Evolutionary conservation across 371 early-diverging fungal species (phyloP).

Genomic region (Lichtheimia hyalospora): DNA sequence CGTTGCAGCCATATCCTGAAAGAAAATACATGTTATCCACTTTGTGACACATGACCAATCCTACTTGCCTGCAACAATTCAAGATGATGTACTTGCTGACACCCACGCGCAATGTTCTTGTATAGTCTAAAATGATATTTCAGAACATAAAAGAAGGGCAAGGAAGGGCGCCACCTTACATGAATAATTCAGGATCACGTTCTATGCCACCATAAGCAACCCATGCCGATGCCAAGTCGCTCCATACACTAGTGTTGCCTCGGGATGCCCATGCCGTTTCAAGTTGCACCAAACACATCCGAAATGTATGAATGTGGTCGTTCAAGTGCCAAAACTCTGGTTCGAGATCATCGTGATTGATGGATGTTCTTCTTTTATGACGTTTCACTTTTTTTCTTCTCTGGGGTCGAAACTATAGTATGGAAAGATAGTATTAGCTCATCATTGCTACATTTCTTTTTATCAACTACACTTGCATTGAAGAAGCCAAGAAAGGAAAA

Average conservation of each 20-base stretch:
- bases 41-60: no score
- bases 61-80: conserved; percentile 28
- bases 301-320: conserved; percentile 7
- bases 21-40: background rate
- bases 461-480: background rate
- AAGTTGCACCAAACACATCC: background rate
- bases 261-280: background rate
- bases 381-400: conserved; percentile 12
- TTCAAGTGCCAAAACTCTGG: conserved; percentile 27
- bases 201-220: conserved; percentile 43
- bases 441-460: no score
- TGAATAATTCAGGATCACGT: conserved; percentile 35
- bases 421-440: background rate
- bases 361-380: conserved; percentile 14
- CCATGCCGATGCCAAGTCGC: conserved; percentile 28
- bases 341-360: conserved; percentile 28
- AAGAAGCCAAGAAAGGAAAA: background rate
- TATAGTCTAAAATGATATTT: conserved; percentile 24
- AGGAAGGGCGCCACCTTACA: no score
- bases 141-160: no score
- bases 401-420: conserved; percentile 27
- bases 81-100: conserved; percentile 28
- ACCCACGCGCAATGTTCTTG: conserved; percentile 33
- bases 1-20: conserved; percentile 17
- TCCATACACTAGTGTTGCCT: conserved; percentile 18